Base-by-base conservation (phyloP, 805 yeast genomes). In the Maudiozyma barnettii region DNA sequence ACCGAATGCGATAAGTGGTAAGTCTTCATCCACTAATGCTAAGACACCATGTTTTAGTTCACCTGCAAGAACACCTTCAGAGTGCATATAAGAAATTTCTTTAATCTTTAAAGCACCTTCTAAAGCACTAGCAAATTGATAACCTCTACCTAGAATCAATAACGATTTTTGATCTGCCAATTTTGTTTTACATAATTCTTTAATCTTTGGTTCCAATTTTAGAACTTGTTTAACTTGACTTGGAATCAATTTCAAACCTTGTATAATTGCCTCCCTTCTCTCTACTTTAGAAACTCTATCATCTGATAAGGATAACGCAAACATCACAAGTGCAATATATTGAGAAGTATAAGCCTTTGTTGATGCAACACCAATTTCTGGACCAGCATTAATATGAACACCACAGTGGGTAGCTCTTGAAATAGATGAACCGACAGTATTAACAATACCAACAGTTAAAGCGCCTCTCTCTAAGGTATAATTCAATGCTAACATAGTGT, bases 291-390 rank as follows among this genome's bases (percentile, higher is more conserved):
- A 84, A 44, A 88, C 76, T 50, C 91, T 79, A 67, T 93, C 98
- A 61, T 89, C 95, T 10, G 97, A 86, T 53, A 93, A 76, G n/a
- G 91, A 87, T 46, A 93, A 76, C 1, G 98, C 98, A 72, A 93
- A 77, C 97, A 93, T 88, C 4, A 91, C 97, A 54, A 93, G 74
- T 0, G 99, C 98, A 67, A 95, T 90, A 68, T 81, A 93, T 68
- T 93, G 99, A 10, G 99, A 93, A 7, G 99, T 93, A 73, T 93
- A 93, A 26, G 99, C 99, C 72, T 93, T 93, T 43, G 99, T 93
- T 12, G 97, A 89, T 10, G 99, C 99, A 57, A 93, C 99, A 68
- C 99, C 98, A 54, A 93, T 93, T 71, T 93, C 99, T 41, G 99
- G 99, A 55, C 99, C 99, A 43, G 99, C 99, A 65, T 93, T 93